A percentile compares a stretch with the other conserved stretches of the same genome.
Conservation (phyloP, 306 rosid species). For the Oemleria cerasiformis region DNA sequence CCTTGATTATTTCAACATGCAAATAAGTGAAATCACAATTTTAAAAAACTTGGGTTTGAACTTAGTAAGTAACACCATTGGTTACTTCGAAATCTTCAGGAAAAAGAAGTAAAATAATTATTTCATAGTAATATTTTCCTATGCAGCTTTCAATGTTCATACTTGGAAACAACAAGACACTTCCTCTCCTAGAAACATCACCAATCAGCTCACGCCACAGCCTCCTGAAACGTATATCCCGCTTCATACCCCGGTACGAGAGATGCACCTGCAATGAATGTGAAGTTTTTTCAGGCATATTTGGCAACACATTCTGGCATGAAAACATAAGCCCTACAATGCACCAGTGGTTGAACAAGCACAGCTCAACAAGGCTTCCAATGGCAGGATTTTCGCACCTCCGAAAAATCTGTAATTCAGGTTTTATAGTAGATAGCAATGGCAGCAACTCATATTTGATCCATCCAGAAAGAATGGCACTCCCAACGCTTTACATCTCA, state of each 20-base stretch:
- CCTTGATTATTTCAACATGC: too few species aligned
- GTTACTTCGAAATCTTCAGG: too few species aligned
- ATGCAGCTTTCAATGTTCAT: slow-evolving; percentile 36
- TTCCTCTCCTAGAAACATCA: slow-evolving; percentile 26
- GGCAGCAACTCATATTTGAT: slow-evolving; percentile 30
- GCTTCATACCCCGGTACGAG: slow-evolving; percentile 28
- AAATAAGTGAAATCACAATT: too few species aligned
- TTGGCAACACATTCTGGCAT: slow-evolving; percentile 34
- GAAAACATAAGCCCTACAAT: slow-evolving; percentile 26
- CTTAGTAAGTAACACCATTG: too few species aligned
- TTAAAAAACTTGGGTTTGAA: too few species aligned
- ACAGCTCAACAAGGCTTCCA: slow-evolving; percentile 26
- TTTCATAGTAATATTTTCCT: not conserved
- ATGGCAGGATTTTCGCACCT: slow-evolving; percentile 38
- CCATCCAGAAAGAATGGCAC: slow-evolving; percentile 36
- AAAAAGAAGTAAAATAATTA: too few species aligned
- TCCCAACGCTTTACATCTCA: slow-evolving; percentile 28
- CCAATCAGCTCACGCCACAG: slow-evolving; percentile 20
- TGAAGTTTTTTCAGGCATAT: slow-evolving; percentile 34
- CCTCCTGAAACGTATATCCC: slow-evolving; percentile 25
- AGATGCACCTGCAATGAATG: slow-evolving; percentile 36
- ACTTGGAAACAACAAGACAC: slow-evolving; percentile 28
- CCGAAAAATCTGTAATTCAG: slow-evolving; percentile 27
- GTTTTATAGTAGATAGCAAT: slow-evolving; percentile 25
- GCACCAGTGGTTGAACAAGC: slow-evolving; percentile 32